These are phyloP conservation scores for Parathielavia appendiculata DNA, from an alignment of 495 filamentous ascomycete species.

Conservation along the genomic window DNA sequence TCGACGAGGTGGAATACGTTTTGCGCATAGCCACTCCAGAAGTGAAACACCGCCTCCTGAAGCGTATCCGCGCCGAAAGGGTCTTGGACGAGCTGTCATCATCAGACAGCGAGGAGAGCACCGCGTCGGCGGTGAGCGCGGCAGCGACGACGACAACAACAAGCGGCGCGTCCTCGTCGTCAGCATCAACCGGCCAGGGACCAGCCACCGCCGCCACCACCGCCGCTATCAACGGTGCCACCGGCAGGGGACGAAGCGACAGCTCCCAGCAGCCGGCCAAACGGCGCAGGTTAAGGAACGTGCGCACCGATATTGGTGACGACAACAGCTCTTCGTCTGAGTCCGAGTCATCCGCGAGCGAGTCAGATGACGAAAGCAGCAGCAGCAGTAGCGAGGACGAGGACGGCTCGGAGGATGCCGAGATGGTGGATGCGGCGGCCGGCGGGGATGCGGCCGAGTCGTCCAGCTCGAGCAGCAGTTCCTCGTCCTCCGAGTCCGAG, in stretches of 20 bases:
- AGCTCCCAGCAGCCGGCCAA: constrained; percentile 41
- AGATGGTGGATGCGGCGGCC: constrained; percentile 18
- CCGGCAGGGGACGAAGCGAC: constrained; percentile 32
- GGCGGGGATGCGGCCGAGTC: constrained; percentile 12
- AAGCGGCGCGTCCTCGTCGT: constrained; percentile 30
- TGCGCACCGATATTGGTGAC: constrained; percentile 37
- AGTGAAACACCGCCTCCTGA: constrained; percentile 44
- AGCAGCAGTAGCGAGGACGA: constrained; percentile 18
- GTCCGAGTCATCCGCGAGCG: constrained; percentile 36
- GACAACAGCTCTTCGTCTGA: constrained; percentile 27
- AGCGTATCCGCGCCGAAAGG: constrained; percentile 47
- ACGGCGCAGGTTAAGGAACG: constrained; percentile 54
- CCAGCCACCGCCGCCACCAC: neutral
- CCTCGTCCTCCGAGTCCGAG: constrained; percentile 23
- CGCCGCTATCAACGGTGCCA: neutral
- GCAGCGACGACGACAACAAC: constrained; percentile 23
- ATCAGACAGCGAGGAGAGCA: constrained; percentile 38
- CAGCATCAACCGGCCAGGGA: constrained; percentile 18
- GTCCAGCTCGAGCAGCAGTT: constrained; percentile 22
- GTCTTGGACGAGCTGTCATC: constrained; percentile 39
- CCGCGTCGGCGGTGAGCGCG: constrained; percentile 8
- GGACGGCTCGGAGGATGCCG: constrained; percentile 30
- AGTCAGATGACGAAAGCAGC: constrained; percentile 19
- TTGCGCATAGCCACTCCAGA: constrained; percentile 40
- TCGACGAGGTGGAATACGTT: constrained; percentile 46